A percentile compares a stretch with the other conserved stretches of the same genome.
These are phyloP conservation scores for Alternaria gansuensis DNA, from an alignment of 2,329 filamentous ascomycete species.

Conservation along the genomic window DNA sequence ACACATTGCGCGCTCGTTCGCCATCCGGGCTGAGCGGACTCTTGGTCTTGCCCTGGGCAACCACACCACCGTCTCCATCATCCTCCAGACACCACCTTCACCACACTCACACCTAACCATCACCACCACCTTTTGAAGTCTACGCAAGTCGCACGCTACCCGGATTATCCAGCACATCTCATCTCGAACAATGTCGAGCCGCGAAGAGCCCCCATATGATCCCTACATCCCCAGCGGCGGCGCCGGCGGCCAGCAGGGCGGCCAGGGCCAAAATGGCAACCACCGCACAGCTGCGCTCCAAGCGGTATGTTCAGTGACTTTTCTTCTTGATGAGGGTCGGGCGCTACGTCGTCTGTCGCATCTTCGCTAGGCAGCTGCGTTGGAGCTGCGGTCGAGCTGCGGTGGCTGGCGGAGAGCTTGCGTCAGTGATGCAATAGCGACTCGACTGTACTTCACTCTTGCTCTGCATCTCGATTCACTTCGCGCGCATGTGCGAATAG, in stretches of 20 bases:
- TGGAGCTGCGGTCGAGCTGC: conserved; percentile 16
- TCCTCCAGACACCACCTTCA: conserved; percentile 37
- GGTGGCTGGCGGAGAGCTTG: conserved; percentile 24
- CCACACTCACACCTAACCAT: conserved; percentile 32
- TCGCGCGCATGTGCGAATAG: neutral
- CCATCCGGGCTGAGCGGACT: conserved; percentile 30
- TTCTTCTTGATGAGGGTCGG: conserved; percentile 9
- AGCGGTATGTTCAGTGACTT: conserved; percentile 67
- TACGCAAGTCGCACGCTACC: conserved; percentile 30
- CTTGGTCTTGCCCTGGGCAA: conserved; percentile 22
- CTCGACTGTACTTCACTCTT: neutral
- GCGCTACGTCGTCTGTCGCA: conserved; percentile 12
- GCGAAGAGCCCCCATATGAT: conserved; percentile 75
- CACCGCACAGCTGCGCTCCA: conserved; percentile 78
- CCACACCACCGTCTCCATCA: conserved; percentile 35
- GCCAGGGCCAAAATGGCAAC: conserved; percentile 61
- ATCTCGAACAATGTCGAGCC: conserved; percentile 55
- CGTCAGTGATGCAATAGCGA: conserved; percentile 20
- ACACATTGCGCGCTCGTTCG: conserved; percentile 37
- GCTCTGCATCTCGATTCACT: neutral
- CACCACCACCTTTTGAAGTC: conserved; percentile 27
- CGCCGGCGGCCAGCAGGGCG: conserved; percentile 58
- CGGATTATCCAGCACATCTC: conserved; percentile 11
- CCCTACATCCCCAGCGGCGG: conserved; percentile 83
- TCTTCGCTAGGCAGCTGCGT: conserved; percentile 9